Percentiles rank a stretch among this genome's conserved stretches.
Evolutionary conservation across 352 stramenopile genomes (phyloP).

Genomic region (Blastocystis sp.): DNA sequence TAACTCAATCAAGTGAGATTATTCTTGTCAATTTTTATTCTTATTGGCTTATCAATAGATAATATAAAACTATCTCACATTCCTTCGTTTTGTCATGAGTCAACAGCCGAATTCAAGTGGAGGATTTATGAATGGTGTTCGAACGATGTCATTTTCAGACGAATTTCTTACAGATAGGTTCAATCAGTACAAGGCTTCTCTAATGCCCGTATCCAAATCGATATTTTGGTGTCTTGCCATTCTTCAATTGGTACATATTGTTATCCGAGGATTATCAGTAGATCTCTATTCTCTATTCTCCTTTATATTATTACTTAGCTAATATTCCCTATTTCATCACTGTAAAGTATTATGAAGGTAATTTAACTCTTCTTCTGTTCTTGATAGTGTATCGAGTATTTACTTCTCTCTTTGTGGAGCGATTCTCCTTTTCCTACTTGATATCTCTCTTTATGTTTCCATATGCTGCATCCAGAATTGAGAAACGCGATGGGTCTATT

Average conservation of each 20-base stretch:
- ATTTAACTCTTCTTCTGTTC: background rate
- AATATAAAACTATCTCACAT: too few species aligned
- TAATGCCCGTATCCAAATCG: background rate
- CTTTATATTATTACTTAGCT: constrained; percentile 25
- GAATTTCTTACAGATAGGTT: too few species aligned
- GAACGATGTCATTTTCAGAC: too few species aligned
- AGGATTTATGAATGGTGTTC: too few species aligned
- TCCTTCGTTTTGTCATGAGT: too few species aligned
- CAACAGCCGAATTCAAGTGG: too few species aligned
- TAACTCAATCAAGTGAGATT: too few species aligned
- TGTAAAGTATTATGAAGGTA: constrained; percentile 60
- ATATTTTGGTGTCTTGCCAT: constrained; percentile 1
- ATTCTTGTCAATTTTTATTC: too few species aligned
- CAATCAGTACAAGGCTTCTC: background rate
- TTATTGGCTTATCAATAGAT: too few species aligned
- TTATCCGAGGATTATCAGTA: background rate
- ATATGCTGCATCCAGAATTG: background rate
- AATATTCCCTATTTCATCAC: constrained; percentile 53
- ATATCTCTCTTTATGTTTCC: constrained; percentile 17
- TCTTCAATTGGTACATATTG: background rate
- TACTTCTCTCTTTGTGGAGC: constrained; percentile 23
- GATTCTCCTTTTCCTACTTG: background rate
- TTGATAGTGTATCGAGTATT: constrained; percentile 39
- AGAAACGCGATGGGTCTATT: constrained; percentile 34
- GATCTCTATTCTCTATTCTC: constrained; percentile 16